Base-by-base conservation (phyloP, 106 monocot species). In the Dioscorea alata region DNA sequence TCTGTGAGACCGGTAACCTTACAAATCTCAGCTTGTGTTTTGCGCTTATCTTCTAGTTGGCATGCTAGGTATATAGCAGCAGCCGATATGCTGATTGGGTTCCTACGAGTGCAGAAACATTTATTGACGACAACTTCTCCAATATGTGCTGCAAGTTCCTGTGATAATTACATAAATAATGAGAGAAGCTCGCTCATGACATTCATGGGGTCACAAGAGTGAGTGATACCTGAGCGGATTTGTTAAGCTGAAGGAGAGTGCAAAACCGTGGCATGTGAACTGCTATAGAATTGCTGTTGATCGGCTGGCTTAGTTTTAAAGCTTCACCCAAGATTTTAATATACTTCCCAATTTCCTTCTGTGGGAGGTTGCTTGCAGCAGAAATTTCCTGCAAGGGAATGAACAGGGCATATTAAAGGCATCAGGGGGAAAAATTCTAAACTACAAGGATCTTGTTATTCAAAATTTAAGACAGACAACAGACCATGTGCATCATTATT, bases 231-330 rank as follows among this genome's bases (percentile, higher is more conserved):
- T 95, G 92, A 51, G 92, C 97, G 67, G 97, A 99, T 81, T 99
- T 92, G 69, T 99, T 99, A 28, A 99, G 87, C 65, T 99, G 97
- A 62, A 99, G 97, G 7, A 99, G 90, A 25, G 76, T 99, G 80
- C 97, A 92, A 68, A 99, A 99, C 59, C 92, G 81, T 48, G 97
- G 92, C 97, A 92, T 99, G 73, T 99, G 97, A 71, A 99, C 97
- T 12, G 97, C 71, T 71, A 99, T 99, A 24, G 97, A 99, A 71
- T 99, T 99, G 85, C 97, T 92, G 69, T 99, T 99, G 61, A 99
- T 89, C 1, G 97, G 97, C 71, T 99, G 92, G 77, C 97, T 87
- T 70, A 92, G 77, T 77, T 99, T 82, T 63, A 99, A 78, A 60
- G 92, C 79, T 81, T 93, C 97, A 48, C 97, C 97, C 17, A 99